phyloP scores from a whole-genome alignment of 2,329 filamentous ascomycete species.

The Scopulariopsis brevicaulis region DNA sequence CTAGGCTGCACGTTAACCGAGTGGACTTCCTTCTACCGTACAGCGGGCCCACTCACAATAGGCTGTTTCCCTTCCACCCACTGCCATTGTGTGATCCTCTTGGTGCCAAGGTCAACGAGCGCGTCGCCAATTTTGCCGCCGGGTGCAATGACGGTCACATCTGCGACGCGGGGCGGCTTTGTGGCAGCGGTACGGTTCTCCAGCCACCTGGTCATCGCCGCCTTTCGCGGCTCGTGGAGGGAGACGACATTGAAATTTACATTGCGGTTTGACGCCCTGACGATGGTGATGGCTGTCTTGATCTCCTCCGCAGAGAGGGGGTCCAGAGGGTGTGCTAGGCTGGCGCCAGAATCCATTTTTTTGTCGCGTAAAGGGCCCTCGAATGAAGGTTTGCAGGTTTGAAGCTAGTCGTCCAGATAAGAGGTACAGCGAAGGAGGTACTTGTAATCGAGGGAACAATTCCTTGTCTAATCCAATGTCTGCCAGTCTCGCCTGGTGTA shows the following conservation, averaged over 20 bases:
- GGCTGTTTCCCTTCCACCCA: slow-evolving; percentile 68
- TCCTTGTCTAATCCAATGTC: background rate
- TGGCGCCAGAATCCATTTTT: background rate
- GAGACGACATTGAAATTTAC: slow-evolving; percentile 82
- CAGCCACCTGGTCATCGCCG: slow-evolving; percentile 72
- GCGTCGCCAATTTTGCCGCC: slow-evolving; percentile 77
- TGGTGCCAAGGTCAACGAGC: slow-evolving; percentile 58
- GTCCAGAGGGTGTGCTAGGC: slow-evolving; percentile 48
- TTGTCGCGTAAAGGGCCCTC: background rate
- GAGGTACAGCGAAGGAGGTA: background rate
- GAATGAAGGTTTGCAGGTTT: background rate
- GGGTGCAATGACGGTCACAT: slow-evolving; percentile 71
- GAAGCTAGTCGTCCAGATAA: background rate
- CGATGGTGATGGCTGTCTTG: slow-evolving; percentile 52
- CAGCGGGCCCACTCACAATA: slow-evolving; percentile 39
- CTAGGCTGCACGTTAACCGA: background rate
- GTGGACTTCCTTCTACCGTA: background rate
- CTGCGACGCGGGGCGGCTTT: slow-evolving; percentile 48
- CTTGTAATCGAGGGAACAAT: background rate
- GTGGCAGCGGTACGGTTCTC: slow-evolving; percentile 47
- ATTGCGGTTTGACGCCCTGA: slow-evolving; percentile 58
- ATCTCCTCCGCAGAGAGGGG: slow-evolving; percentile 67
- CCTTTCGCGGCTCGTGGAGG: slow-evolving; percentile 75
- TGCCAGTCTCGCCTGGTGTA: background rate
- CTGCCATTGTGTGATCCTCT: slow-evolving; percentile 63